Conservation (phyloP, 371 early-diverging fungal species). For the Mucor sp. region DNA sequence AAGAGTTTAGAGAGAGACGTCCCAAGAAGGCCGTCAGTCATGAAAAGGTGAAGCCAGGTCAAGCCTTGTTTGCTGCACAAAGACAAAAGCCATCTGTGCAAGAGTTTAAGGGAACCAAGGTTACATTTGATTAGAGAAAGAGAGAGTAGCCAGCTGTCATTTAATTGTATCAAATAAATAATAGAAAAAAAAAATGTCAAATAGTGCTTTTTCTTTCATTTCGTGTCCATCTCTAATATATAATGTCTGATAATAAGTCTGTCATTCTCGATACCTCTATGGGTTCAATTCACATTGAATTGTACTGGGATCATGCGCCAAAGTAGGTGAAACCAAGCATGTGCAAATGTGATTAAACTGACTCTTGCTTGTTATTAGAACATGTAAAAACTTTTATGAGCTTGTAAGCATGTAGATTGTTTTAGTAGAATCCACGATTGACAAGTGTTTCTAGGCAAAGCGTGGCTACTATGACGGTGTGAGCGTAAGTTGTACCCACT, state of each 20-base stretch:
- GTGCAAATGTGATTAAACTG: background rate
- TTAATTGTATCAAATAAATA: background rate
- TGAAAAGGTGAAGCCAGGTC: slow-evolving; percentile 51
- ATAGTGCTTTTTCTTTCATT: background rate
- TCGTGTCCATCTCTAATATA: background rate
- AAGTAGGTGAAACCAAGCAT: slow-evolving; percentile 24
- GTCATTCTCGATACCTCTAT: slow-evolving; percentile 68
- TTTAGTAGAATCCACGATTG: background rate
- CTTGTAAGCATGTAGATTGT: slow-evolving; percentile 40
- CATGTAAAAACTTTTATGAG: slow-evolving; percentile 80
- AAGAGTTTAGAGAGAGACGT: slow-evolving; percentile 35
- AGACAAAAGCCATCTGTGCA: slow-evolving; percentile 57
- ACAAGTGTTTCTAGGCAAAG: slow-evolving; percentile 46
- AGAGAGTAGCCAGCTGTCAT: background rate
- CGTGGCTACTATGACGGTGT: slow-evolving; percentile 71
- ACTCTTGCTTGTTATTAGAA: slow-evolving; percentile 29
- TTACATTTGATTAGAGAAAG: slow-evolving; percentile 57
- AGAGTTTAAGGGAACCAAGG: slow-evolving; percentile 68
- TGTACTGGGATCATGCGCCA: slow-evolving; percentile 77
- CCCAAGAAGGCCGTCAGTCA: slow-evolving; percentile 22
- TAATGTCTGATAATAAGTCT: slow-evolving; percentile 26
- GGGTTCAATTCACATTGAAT: slow-evolving; percentile 67
- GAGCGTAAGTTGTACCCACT: slow-evolving; percentile 47
- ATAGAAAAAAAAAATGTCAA: slow-evolving; percentile 1
- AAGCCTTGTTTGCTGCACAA: slow-evolving; percentile 52